Base-by-base conservation (phyloP, 2,329 filamentous ascomycete genomes). In the Colletotrichum chrysophilum region DNA sequence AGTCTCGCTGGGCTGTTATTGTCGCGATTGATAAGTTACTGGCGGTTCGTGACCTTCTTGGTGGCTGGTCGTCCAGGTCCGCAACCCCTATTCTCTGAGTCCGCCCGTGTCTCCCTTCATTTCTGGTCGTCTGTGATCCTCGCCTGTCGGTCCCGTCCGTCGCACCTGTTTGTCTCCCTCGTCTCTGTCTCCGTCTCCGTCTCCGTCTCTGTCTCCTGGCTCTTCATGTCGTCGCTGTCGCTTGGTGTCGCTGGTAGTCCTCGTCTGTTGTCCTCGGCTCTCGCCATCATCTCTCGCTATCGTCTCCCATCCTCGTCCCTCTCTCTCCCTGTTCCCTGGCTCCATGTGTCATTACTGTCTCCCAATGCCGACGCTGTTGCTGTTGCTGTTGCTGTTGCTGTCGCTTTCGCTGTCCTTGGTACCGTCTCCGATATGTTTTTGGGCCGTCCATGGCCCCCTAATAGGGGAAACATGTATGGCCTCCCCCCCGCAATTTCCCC, bases 81-180 rank as follows among this genome's bases (percentile, higher is more conserved):
- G 43, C n/a, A 52, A 52, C 43, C n/a, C 18, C n/a, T 52, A 7
- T 21, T 52, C 43, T 24, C n/a, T 52, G 43, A 18, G 2, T 43
- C 7, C 16, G 30, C 30, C 30, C 30, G 30, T 32, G 10, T 12
- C 6, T 1, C 38, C 38, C 38, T 48, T n/a, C 1, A 48, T 12
- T 48, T 48, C 38, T 48, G 18, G 9, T 7, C 0, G 38, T 0
- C 0, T n/a, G 38, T n/a, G 3, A 3, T 2, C 38, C 18, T n/a
- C 18, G 3, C 38, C 18, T 2, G 18, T 48, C 36, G 36, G 0
- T 0, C 16, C 36, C 16, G 8, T 43, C 36, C 36, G 0, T 43
- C 36, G 36, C 16, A 43, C 16, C 36, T 43, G 36, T 43, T 43
- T 18, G 36, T 43, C 36, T 43, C 36, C 18, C 38, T n/a, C 8